These are phyloP conservation scores for Cystobasidium ongulense DNA, from an alignment of 768 basidiomycete genomes.

Conservation along the genomic window DNA sequence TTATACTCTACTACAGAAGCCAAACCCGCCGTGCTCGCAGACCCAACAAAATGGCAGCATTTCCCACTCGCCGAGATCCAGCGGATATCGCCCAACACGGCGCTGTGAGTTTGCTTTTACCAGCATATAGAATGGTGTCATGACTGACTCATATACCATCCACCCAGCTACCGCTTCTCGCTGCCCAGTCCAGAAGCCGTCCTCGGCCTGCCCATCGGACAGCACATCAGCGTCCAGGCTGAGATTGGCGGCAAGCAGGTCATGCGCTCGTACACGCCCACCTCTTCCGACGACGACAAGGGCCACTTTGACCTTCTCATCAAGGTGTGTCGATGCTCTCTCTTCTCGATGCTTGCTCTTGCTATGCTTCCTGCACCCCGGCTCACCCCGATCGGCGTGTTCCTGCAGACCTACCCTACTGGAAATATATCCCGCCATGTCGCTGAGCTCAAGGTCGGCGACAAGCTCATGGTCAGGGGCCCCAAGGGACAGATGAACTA, in stretches of 20 bases:
- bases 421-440: slow-evolving; percentile 92
- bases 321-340: slow-evolving; percentile 61
- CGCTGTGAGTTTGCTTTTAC: slow-evolving; percentile 57
- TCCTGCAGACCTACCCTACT: slow-evolving; percentile 75
- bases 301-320: slow-evolving; percentile 94
- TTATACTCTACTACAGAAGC: slow-evolving; percentile 49
- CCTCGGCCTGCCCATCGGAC: slow-evolving; percentile 89
- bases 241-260: slow-evolving; percentile 85
- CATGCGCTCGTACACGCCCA: slow-evolving; percentile 88
- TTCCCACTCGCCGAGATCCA: slow-evolving; percentile 75
- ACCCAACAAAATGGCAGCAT: slow-evolving; percentile 68
- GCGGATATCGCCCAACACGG: slow-evolving; percentile 86
- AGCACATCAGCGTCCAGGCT: slow-evolving; percentile 87
- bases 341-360: not conserved
- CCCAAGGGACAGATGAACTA: slow-evolving; percentile 95
- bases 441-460: slow-evolving; percentile 70
- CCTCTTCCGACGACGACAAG: slow-evolving; percentile 76
- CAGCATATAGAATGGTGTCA: not conserved
- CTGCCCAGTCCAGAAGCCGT: slow-evolving; percentile 65
- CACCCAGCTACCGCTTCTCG: slow-evolving; percentile 75
- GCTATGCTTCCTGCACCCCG: not conserved
- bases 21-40: slow-evolving; percentile 58
- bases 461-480: slow-evolving; percentile 82
- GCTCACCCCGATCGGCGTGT: no score
- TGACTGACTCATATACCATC: not conserved